These are phyloP conservation scores for Glutinoglossum americanum DNA, from an alignment of 495 filamentous ascomycete species.

Conservation along the genomic window DNA sequence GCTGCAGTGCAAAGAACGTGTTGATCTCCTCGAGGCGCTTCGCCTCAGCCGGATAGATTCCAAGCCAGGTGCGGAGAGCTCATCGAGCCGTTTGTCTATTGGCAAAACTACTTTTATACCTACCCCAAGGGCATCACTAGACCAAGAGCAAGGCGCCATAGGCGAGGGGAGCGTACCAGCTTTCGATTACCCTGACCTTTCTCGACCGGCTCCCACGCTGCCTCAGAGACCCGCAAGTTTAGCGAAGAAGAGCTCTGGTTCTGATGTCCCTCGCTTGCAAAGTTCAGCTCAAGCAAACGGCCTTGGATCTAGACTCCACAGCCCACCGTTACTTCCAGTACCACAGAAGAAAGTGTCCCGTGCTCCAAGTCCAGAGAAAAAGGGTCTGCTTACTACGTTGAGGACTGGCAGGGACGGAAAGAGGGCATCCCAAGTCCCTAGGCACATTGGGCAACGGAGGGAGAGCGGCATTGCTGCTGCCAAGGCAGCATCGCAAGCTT, in stretches of 20 bases:
- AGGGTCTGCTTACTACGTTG: constrained; percentile 66
- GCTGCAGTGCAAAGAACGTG: constrained; percentile 80
- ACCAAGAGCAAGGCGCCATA: constrained; percentile 33
- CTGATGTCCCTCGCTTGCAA: constrained; percentile 1
- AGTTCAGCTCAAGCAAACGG: background rate
- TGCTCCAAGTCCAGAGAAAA: constrained; percentile 63
- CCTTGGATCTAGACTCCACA: background rate
- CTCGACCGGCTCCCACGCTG: constrained; percentile 35
- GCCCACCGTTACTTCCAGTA: background rate
- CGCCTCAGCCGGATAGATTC: constrained; percentile 31
- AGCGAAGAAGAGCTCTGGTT: constrained; percentile 30
- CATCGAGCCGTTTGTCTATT: constrained; percentile 12
- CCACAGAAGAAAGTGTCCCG: constrained; percentile 29
- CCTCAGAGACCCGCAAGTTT: constrained; percentile 33
- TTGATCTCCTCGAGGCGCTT: constrained; percentile 71
- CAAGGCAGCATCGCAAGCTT: constrained; percentile 75
- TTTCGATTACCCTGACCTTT: constrained; percentile 54
- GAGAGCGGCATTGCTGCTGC: constrained; percentile 35
- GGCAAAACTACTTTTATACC: constrained; percentile 3
- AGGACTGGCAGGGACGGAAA: constrained; percentile 36
- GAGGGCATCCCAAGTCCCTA: constrained; percentile 30
- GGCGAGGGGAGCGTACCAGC: constrained; percentile 65
- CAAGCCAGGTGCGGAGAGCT: constrained; percentile 12
- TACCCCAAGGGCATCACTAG: constrained; percentile 5
- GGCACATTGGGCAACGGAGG: constrained; percentile 11